A percentile compares a stretch with the other conserved stretches of the same genome.
Evolutionary conservation across 1,284 basidiomycete species (phyloP).

Genomic region (Cryptococcus sp.): DNA sequence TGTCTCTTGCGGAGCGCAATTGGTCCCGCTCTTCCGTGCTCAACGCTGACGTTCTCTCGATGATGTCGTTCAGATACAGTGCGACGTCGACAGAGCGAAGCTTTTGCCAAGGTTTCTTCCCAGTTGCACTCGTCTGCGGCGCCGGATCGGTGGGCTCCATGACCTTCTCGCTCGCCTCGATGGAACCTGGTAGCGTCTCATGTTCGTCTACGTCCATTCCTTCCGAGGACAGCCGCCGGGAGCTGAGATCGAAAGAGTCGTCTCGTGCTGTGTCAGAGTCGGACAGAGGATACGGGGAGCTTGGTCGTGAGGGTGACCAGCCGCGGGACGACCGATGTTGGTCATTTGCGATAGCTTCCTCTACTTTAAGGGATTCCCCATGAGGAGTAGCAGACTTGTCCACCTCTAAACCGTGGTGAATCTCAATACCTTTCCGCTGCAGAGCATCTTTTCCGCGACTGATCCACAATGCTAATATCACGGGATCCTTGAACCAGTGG

Average conservation of each 20-base stretch:
- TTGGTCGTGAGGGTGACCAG: constrained; percentile 16
- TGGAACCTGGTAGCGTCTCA: neutral
- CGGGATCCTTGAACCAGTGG: constrained; percentile 38
- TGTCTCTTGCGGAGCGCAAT: constrained; percentile 5
- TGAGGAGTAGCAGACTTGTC: neutral
- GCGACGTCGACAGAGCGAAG: constrained; percentile 20
- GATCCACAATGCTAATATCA: constrained; percentile 32
- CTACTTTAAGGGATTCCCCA: neutral
- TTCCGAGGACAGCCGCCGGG: neutral
- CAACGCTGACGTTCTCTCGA: constrained; percentile 18
- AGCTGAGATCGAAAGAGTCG: no score
- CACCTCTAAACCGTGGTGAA: constrained; percentile 28
- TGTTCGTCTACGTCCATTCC: neutral
- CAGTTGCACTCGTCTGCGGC: no score
- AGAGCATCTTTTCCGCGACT: constrained; percentile 33
- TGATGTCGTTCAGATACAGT: constrained; percentile 15
- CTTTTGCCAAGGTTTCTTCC: constrained; percentile 21
- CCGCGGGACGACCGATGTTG: neutral
- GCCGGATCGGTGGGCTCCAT: neutral
- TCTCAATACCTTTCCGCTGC: constrained; percentile 32
- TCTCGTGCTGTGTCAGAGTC: neutral
- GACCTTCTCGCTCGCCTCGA: neutral
- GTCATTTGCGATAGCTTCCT: neutral
- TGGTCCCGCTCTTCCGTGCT: constrained; percentile 8
- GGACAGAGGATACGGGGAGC: neutral